Evolutionary conservation across 2,329 filamentous ascomycete genomes (phyloP).

Genomic region (Aspergillus thermomutatus): DNA sequence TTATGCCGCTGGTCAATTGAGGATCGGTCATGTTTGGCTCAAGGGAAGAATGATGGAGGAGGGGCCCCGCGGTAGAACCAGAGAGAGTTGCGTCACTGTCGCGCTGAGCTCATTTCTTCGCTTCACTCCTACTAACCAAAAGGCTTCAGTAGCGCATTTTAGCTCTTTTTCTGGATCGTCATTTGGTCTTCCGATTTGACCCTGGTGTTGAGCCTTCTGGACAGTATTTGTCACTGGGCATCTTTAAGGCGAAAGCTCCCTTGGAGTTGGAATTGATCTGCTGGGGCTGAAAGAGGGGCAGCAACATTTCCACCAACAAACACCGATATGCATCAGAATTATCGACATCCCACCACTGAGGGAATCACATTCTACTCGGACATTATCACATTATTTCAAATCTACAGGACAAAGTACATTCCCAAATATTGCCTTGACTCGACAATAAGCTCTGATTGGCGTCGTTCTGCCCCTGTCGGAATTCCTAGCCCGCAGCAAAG

Average conservation of each 20-base stretch:
- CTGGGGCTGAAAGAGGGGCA: background rate
- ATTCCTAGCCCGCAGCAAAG: background rate
- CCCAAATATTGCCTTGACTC: background rate
- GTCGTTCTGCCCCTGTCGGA: background rate
- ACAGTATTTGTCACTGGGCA: background rate
- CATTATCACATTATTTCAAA: background rate
- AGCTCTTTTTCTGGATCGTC: background rate
- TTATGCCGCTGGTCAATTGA: background rate
- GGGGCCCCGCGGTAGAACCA: background rate
- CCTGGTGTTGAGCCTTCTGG: background rate
- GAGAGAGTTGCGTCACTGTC: background rate
- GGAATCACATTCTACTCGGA: background rate
- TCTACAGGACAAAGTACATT: background rate
- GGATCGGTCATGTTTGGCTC: background rate
- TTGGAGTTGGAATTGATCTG: background rate
- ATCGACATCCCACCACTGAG: background rate
- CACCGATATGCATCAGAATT: background rate
- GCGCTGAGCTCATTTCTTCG: background rate
- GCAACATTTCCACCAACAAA: background rate
- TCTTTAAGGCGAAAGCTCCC: background rate
- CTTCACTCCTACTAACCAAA: background rate
- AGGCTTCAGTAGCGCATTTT: background rate
- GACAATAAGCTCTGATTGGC: background rate
- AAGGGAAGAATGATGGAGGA: background rate
- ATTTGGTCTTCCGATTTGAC: background rate